These are phyloP conservation scores for Polyrhizophydium stewartii DNA, from an alignment of 371 early-diverging fungal genomes.

Conservation along the genomic window DNA sequence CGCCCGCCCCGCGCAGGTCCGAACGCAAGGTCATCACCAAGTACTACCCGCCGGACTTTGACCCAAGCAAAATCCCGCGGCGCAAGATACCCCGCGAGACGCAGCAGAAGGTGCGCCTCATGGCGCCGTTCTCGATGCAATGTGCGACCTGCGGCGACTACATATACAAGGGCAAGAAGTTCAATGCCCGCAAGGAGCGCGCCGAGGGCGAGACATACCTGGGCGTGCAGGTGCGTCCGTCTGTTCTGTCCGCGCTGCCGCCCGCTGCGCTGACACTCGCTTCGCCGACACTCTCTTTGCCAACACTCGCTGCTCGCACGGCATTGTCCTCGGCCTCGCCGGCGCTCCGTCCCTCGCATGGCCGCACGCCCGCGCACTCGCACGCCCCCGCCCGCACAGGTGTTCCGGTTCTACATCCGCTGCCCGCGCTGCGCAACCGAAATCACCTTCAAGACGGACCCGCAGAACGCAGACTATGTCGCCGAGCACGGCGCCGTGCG, in stretches of 20 bases:
- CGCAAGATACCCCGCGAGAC: slow-evolving; percentile 74
- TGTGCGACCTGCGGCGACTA: slow-evolving; percentile 95
- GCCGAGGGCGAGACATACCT: slow-evolving; percentile 71
- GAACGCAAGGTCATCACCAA: slow-evolving; percentile 83
- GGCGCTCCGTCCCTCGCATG: no score
- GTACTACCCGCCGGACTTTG: slow-evolving; percentile 94
- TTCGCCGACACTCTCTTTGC: neutral
- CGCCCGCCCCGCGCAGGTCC: no score
- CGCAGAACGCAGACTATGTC: slow-evolving; percentile 91
- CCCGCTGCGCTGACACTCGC: no score
- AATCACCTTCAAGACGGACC: slow-evolving; percentile 98
- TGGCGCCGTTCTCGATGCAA: slow-evolving; percentile 97
- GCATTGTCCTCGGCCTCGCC: neutral
- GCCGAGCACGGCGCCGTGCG: slow-evolving; percentile 91
- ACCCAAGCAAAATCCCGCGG: slow-evolving; percentile 71
- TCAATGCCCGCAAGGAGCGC: slow-evolving; percentile 90
- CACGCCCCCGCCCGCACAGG: slow-evolving; percentile 42
- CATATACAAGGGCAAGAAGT: slow-evolving; percentile 95
- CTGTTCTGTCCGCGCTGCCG: no score
- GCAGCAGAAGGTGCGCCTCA: slow-evolving; percentile 92
- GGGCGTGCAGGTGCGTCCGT: slow-evolving; percentile 34
- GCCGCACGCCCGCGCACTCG: no score
- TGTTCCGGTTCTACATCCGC: slow-evolving; percentile 94
- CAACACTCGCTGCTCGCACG: neutral
- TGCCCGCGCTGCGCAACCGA: slow-evolving; percentile 94